phyloP scores from a whole-genome alignment of 2,329 filamentous ascomycete species.

The Aureobasidium sp. region DNA sequence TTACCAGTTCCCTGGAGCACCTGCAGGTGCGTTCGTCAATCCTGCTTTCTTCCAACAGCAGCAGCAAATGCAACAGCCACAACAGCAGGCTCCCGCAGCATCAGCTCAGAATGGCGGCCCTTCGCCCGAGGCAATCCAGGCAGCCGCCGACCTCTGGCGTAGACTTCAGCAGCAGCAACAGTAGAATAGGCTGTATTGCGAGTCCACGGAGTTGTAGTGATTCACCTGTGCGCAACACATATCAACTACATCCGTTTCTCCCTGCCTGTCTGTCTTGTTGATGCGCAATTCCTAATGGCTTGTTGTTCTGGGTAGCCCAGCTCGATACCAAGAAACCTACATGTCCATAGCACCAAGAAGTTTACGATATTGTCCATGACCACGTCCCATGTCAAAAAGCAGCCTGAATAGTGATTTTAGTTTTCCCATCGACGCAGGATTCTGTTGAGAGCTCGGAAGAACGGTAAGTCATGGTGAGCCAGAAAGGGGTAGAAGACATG shows the following conservation, averaged over 20 bases:
- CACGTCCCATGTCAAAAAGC: neutral
- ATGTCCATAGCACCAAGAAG: neutral
- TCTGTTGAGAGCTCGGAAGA: neutral
- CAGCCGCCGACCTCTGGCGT: constrained; percentile 9
- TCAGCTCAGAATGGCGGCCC: neutral
- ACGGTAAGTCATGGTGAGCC: neutral
- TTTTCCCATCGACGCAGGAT: neutral
- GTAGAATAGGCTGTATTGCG: neutral
- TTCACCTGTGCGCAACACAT: neutral
- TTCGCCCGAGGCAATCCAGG: constrained; percentile 5
- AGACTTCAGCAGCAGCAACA: constrained; percentile 13
- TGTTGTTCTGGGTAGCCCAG: neutral
- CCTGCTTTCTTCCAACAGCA: constrained; percentile 26
- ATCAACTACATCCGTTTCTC: neutral
- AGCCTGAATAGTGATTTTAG: neutral
- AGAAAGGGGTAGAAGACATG: neutral
- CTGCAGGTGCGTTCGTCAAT: constrained; percentile 28
- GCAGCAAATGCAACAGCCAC: constrained; percentile 18
- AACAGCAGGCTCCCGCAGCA: constrained; percentile 20
- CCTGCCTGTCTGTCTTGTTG: neutral
- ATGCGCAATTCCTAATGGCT: neutral
- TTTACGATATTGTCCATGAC: neutral
- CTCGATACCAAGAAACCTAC: neutral
- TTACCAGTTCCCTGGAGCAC: constrained; percentile 5
- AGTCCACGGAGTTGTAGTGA: neutral